Evolutionary conservation across 2,329 filamentous ascomycete genomes (phyloP), one percentile per base, ranked within the genome.

Genomic region (Aspergillus chevalieri): DNA sequence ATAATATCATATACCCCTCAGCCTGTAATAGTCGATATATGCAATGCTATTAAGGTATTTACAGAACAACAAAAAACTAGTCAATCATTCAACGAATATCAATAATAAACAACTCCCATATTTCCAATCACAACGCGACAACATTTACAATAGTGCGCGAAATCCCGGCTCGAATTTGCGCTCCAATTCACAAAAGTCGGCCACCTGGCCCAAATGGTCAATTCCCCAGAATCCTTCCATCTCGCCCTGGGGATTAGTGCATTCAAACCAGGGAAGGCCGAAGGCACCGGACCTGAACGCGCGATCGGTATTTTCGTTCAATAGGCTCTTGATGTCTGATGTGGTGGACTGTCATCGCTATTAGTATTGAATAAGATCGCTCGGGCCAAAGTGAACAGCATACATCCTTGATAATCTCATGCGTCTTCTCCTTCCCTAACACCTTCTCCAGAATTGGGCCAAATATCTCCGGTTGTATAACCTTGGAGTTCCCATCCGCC

Each of bases 181-280:
- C 47, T 82, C 74, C 49, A 84, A 55, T 1, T 72, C 77, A 50
- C 84, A 55, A 61, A 78, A 76, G 49, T 78, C 72, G 38, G 71
- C 69, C 3, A 84, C 67, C 58, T 78, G 74, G 1, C 76, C 80
- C 41, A 84, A 55, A 63, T 82, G 79, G 67, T 84, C 81, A 12
- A 84, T 74, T 0, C 81, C 81, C 77, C 79, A 84, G 57, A 78
- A 83, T 1, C 65, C 65, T 54, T 83, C 78, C 34, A 63, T 79
- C 58, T 77, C 65, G 0, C 80, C 80, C 46, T 77, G 66, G 6
- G 63, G 46, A 62, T 83, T 80, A 44, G 74, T 79, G 47, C 78
- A 81, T 63, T 70, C 66, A 58, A 82, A 79, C 76, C 78, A 84
- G 2, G 81, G 81, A 47, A 84, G 58, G 1, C 81, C 81, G 69